Base-by-base conservation (phyloP, 2,329 filamentous ascomycete genomes). In the Penicillium sp. region DNA sequence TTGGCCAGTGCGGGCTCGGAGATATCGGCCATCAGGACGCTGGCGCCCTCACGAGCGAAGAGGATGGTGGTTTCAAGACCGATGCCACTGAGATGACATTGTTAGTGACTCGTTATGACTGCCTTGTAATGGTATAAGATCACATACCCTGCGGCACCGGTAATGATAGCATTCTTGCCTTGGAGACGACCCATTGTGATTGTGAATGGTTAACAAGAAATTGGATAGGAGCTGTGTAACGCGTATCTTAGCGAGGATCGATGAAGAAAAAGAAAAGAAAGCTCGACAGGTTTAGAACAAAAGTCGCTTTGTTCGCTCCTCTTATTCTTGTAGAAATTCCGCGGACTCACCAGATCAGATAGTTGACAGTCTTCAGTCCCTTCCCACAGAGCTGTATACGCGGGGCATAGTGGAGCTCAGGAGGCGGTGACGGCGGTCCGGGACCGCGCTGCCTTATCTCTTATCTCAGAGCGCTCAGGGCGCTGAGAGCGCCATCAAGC, bases 21-120 rank as follows among this genome's bases (percentile, higher is more conserved):
- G 65, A 96, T 90, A 70, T 97, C 92, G 58, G 89, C 84, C 85
- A 97, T 86, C 62, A 96, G 79, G 54, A 97, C 85, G 59, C 84
- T 88, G 69, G 91, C 92, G 59, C 92, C 92, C 79, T 97, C 92
- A 61, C 89, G 89, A 56, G 87, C 88, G 70, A 97, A 96, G 56
- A 96, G 88, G 64, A 97, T 92, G 53, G 84, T 85, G 2, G 92
- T 96, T 79, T 97, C 92, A 47, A 97, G 88, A 63, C 92, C 92
- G 69, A 97, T 97, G 69, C 92, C 92, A 69, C 92, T 76, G 33
- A 27, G 7, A 78, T 7, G 2, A 40, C 12, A 49, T 47, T 45
- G 14, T 49, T 43, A 51, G 44, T 18, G 20, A 8, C 6, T 6
- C 5, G 3, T 5, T 33, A 22, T 43, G 9, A 9, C 9, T 22